Conservation (phyloP, 1,284 basidiomycete species). For the Paramarasmius palmivorus region DNA sequence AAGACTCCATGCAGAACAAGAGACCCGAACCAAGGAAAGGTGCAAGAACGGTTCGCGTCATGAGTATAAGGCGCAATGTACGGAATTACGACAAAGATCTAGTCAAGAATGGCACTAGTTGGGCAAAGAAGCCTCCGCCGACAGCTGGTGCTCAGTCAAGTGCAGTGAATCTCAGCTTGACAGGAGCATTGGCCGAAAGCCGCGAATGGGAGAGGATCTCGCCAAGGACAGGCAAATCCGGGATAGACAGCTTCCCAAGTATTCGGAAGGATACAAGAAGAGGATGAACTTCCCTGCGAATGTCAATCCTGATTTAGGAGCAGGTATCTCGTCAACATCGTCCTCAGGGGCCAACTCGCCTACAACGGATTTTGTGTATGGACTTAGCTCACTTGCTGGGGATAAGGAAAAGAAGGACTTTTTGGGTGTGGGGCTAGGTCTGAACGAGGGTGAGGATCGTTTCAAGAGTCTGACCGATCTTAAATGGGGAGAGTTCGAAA, state of each 20-base stretch:
- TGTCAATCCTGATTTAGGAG: constrained; percentile 41
- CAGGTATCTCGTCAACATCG: constrained; percentile 3
- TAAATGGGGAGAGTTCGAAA: constrained; percentile 88
- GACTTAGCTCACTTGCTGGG: neutral
- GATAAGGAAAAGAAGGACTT: neutral
- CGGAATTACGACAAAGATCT: constrained; percentile 82
- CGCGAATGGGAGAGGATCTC: constrained; percentile 72
- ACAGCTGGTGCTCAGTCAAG: neutral
- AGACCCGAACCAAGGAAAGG: constrained; percentile 60
- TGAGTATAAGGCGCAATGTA: constrained; percentile 76
- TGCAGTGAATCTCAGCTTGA: constrained; percentile 14
- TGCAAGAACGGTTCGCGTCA: constrained; percentile 69
- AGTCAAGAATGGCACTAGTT: constrained; percentile 69
- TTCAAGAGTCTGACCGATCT: constrained; percentile 81
- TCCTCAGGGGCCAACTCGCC: constrained; percentile 26
- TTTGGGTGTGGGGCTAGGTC: neutral
- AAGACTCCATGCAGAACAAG: constrained; percentile 16
- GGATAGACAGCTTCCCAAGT: constrained; percentile 33
- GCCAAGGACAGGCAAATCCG: constrained; percentile 1
- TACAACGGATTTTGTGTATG: constrained; percentile 5
- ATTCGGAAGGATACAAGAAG: constrained; percentile 72
- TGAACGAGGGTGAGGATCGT: neutral
- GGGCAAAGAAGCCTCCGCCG: constrained; percentile 50
- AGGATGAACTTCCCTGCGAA: constrained; percentile 63
- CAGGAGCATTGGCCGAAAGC: constrained; percentile 44